Percentiles rank a stretch among this genome's conserved stretches.
Evolutionary conservation across 2,329 filamentous ascomycete species (phyloP).

Genomic region (Elsinoe fawcettii): DNA sequence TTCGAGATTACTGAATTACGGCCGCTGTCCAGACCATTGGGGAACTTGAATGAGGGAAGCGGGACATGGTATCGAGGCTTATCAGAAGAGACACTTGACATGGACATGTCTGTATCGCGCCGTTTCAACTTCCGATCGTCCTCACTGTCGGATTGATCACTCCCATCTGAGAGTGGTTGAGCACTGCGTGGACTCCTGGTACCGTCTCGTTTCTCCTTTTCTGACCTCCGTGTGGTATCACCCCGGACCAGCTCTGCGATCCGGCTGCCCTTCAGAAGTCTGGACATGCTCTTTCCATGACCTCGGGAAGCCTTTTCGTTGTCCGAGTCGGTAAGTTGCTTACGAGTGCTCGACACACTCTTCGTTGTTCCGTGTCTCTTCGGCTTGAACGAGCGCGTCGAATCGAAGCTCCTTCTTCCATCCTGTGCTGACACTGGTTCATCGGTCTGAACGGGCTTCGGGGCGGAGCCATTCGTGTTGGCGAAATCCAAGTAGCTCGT

Average conservation of each 20-base stretch:
- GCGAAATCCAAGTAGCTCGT: constrained; percentile 10
- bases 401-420: not conserved
- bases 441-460: not conserved
- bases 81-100: constrained; percentile 27
- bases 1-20: constrained; percentile 12
- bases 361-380: not conserved
- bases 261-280: constrained; percentile 58
- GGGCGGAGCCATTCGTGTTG: not conserved
- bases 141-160: constrained; percentile 26
- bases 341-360: constrained; percentile 1
- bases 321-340: not conserved
- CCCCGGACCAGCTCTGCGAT: constrained; percentile 66
- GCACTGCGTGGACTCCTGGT: constrained; percentile 33
- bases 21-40: constrained; percentile 21
- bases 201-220: constrained; percentile 52
- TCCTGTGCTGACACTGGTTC: not conserved
- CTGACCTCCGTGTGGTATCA: constrained; percentile 55
- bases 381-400: not conserved
- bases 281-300: constrained; percentile 35
- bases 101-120: constrained; percentile 29
- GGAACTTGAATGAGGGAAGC: constrained; percentile 46
- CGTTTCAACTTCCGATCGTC: constrained; percentile 21
- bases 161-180: constrained; percentile 30
- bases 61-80: constrained; percentile 37
- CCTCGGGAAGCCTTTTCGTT: not conserved